These are phyloP conservation scores for Mucor saturninus DNA, from an alignment of 371 early-diverging fungal genomes.

Conservation along the genomic window DNA sequence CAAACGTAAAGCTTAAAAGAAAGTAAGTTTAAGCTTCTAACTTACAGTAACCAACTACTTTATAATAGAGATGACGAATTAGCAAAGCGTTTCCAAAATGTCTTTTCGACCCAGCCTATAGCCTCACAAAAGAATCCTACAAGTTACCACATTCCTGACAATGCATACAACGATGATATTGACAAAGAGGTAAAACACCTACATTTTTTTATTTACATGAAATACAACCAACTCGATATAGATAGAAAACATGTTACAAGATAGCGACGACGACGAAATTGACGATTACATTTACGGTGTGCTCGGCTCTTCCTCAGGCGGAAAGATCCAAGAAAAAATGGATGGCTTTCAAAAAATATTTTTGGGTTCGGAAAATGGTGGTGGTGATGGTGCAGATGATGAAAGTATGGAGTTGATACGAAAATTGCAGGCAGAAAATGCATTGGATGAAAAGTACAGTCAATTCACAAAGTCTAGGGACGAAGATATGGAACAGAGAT, in stretches of 20 bases:
- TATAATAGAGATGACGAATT: constrained; percentile 34
- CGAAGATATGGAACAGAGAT: constrained; percentile 43
- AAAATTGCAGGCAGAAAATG: constrained; percentile 43
- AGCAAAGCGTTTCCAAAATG: constrained; percentile 32
- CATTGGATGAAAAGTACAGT: constrained; percentile 51
- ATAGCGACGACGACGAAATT: constrained; percentile 28
- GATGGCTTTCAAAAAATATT: constrained; percentile 25
- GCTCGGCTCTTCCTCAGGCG: neutral
- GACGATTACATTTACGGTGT: constrained; percentile 24
- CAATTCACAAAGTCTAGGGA: constrained; percentile 36
- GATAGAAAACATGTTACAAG: constrained; percentile 27
- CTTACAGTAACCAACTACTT: neutral
- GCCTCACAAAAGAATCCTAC: constrained; percentile 13
- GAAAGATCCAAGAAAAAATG: constrained; percentile 10
- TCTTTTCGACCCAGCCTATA: constrained; percentile 34
- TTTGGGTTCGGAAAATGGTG: constrained; percentile 21
- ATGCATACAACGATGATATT: constrained; percentile 19
- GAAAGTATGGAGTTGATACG: constrained; percentile 43
- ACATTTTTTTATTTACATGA: neutral
- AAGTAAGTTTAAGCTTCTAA: neutral
- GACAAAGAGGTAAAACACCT: constrained; percentile 10
- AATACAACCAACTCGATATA: neutral
- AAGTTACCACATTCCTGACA: constrained; percentile 28
- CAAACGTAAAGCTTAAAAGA: neutral
- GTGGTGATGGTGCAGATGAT: constrained; percentile 35